Conservation (phyloP, 179 eudicot species). For the Silene noctiflora region DNA sequence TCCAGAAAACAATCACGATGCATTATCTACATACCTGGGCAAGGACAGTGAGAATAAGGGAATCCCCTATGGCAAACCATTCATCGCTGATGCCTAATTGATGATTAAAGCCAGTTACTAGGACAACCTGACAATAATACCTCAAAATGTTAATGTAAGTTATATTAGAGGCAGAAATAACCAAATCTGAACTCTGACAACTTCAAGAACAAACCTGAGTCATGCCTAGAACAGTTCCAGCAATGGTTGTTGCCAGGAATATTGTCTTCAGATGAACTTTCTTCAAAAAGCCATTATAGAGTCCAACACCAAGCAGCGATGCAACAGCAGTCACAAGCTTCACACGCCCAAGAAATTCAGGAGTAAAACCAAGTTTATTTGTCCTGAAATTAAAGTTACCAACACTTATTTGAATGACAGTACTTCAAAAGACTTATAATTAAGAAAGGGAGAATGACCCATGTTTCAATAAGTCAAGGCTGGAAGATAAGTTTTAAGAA, state of each 20-base stretch:
- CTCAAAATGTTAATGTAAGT: background rate
- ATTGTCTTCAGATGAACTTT: slow-evolving; percentile 64
- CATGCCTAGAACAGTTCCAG: slow-evolving; percentile 87
- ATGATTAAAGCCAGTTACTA: slow-evolving; percentile 87
- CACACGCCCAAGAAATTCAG: slow-evolving; percentile 97
- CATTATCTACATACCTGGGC: slow-evolving; percentile 54
- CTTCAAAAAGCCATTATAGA: slow-evolving; percentile 89
- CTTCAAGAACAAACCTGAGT: slow-evolving; percentile 61
- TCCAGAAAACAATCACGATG: background rate
- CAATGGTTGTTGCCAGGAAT: slow-evolving; percentile 71
- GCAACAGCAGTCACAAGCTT: slow-evolving; percentile 94
- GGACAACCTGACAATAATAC: slow-evolving; percentile 56
- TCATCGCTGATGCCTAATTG: slow-evolving; percentile 88
- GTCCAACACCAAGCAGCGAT: slow-evolving; percentile 88
- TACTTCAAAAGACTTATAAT: background rate
- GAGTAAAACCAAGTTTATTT: slow-evolving; percentile 84
- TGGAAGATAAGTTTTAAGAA: background rate
- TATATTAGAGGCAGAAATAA: background rate
- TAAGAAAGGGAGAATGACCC: background rate
- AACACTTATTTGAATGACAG: slow-evolving; percentile 1
- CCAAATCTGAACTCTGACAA: background rate
- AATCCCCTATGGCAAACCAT: slow-evolving; percentile 98
- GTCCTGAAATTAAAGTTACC: slow-evolving; percentile 52
- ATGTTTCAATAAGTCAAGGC: background rate
- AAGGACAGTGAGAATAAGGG: slow-evolving; percentile 87